These are phyloP conservation scores for Haematococcus lacustris DNA, from an alignment of 139 green algal species.

Conservation along the genomic window DNA sequence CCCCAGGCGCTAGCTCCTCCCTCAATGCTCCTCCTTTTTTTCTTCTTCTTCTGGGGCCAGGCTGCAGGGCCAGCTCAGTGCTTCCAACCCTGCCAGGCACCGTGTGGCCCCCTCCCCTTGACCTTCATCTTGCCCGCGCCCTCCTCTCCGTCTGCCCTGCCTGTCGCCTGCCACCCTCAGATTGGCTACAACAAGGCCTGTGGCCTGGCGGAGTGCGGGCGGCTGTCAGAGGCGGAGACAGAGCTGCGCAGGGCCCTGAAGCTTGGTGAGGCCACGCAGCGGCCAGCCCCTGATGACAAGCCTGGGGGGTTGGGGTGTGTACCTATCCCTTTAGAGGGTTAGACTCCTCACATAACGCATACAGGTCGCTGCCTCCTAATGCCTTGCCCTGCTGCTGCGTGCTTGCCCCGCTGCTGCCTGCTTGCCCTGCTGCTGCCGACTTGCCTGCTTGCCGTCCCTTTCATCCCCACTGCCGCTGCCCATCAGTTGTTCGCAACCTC, in stretches of 20 bases:
- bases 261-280: conserved; percentile 33
- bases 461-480: too few species aligned
- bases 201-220: conserved; percentile 45
- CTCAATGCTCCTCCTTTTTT: too few species aligned
- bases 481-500: too few species aligned
- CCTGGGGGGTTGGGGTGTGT: neutral
- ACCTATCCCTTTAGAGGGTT: neutral
- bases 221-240: conserved; percentile 54
- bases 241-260: conserved; percentile 67
- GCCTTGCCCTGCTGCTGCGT: neutral
- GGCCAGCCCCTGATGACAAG: too few species aligned
- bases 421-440: neutral
- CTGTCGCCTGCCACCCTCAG: too few species aligned
- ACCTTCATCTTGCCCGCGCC: too few species aligned
- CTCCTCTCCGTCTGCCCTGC: too few species aligned
- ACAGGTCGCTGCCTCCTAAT: neutral
- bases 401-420: neutral
- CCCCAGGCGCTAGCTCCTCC: too few species aligned
- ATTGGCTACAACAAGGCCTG: conserved; percentile 80
- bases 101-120: too few species aligned
- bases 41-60: too few species aligned
- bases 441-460: neutral
- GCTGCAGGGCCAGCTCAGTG: too few species aligned
- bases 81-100: too few species aligned
- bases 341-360: neutral